Conservation (phyloP, 495 filamentous ascomycete genomes). For the Xylaria palmicola region DNA sequence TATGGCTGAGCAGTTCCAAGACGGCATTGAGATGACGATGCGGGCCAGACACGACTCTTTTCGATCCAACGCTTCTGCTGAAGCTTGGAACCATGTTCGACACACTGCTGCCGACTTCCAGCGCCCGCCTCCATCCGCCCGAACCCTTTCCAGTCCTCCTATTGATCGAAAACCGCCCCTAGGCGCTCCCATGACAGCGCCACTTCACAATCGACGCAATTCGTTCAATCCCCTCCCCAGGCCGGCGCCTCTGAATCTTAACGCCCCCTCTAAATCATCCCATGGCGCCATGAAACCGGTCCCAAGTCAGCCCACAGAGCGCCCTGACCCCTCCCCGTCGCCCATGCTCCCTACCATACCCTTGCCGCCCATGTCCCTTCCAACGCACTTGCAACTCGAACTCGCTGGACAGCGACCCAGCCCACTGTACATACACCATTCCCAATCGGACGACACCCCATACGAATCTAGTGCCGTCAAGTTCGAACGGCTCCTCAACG, state of each 20-base stretch:
- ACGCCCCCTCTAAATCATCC: conserved; percentile 20
- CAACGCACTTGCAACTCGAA: conserved; percentile 85
- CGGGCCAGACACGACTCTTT: not conserved
- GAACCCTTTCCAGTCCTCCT: conserved; percentile 47
- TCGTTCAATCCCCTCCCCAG: conserved; percentile 34
- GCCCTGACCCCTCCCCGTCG: conserved; percentile 50
- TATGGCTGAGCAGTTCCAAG: conserved; percentile 31
- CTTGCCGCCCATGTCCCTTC: conserved; percentile 80
- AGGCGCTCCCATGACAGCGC: conserved; percentile 22
- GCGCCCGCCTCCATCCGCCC: conserved; percentile 25
- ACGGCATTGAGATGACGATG: conserved; percentile 10
- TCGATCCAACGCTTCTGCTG: not conserved
- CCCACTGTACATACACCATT: conserved; percentile 82
- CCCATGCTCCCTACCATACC: conserved; percentile 71
- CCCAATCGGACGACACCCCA: conserved; percentile 68
- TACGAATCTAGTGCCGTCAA: conserved; percentile 98
- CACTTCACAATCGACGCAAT: conserved; percentile 28
- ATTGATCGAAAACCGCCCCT: conserved; percentile 37
- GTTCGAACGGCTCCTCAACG: conserved; percentile 88
- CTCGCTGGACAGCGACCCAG: conserved; percentile 78
- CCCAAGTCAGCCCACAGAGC: conserved; percentile 5
- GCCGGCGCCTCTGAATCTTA: conserved; percentile 33
- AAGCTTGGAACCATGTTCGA: conserved; percentile 11
- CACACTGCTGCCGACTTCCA: conserved; percentile 30
- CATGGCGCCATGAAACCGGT: conserved; percentile 15